phyloP scores from a whole-genome alignment of 2,329 filamentous ascomycete genomes.

The Sporothrix dimorphospora region DNA sequence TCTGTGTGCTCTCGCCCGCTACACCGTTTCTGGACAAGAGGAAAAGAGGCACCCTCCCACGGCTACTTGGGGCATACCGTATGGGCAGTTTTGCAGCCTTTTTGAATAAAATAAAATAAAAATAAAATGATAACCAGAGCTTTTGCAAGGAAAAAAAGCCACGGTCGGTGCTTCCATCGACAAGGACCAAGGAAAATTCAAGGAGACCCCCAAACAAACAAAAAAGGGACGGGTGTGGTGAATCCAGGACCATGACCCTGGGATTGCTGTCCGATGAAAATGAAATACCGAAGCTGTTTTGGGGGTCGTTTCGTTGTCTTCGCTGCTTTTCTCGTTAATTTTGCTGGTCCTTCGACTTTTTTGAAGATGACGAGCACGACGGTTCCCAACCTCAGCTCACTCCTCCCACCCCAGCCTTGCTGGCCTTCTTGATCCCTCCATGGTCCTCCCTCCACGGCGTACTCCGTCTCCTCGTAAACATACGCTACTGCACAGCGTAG shows the following conservation, averaged over 20 bases:
- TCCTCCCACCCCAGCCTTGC: background rate
- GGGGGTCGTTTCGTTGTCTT: background rate
- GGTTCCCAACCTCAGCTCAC: background rate
- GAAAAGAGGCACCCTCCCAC: background rate
- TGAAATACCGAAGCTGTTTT: background rate
- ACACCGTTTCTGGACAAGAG: slow-evolving; percentile 6
- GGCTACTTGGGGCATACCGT: background rate
- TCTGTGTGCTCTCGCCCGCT: slow-evolving; percentile 1
- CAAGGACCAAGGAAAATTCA: background rate
- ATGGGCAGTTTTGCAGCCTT: no score
- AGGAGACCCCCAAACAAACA: slow-evolving; percentile 20
- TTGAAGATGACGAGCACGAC: background rate
- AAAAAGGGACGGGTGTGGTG: slow-evolving; percentile 1
- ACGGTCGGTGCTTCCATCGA: background rate
- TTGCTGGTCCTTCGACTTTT: background rate
- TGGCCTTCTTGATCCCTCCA: background rate
- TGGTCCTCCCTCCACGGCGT: background rate
- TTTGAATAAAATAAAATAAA: no score
- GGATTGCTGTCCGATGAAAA: background rate
- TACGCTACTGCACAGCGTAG: background rate
- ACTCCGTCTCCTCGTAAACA: background rate
- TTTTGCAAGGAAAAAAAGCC: background rate
- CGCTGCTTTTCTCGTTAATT: background rate
- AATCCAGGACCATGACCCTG: slow-evolving; percentile 26
- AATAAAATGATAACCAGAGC: background rate